Base-by-base conservation (phyloP, 2,329 filamentous ascomycete species). In the Cyclaneusma minus region DNA sequence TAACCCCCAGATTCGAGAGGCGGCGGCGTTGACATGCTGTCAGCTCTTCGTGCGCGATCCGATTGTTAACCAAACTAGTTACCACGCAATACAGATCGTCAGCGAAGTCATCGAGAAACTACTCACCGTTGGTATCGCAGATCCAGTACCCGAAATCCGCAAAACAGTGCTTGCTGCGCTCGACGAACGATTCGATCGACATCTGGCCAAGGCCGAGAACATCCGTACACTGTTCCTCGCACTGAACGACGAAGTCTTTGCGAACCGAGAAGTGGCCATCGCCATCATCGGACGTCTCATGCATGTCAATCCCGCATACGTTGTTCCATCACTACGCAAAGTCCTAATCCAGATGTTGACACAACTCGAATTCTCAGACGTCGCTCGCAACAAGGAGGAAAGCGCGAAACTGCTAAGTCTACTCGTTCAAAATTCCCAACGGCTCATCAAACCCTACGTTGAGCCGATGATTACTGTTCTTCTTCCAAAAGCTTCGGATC, bases 61-160 rank as follows among this genome's bases (percentile, higher is more conserved):
- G 0, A 95, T 98, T 37, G 84, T 98, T 43, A 89, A 93, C 42
- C 89, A 99, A 54, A 94, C 87, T 5, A 95, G 89, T 48, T 82
- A 87, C 37, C 89, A 98, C 49, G 87, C 89, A 1, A 81, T 95
- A 21, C 84, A 94, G 48, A 89, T 98, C 15, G 91, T 99, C 23
- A 82, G 87, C 29, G 89, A 98, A 48, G 89, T 99, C 16, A 93
- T 99, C 31, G 85, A 95, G 53, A 94, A 89, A 46, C 68, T 99
- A 1, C 62, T 98, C 34, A 94, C 87, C 1, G 85, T 95, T 20
- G 87, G 84, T 25, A 82, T 98, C 15, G 89, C 87, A 9, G 89
- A 99, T 45, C 74, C 78, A 2, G 83, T 94, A 39, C 68, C 84
- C 9, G 79, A 79, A 38, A 99, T 98, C 36, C 74, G 89, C 32